Evolutionary conservation across 257 asterid genomes (phyloP), one percentile per base, ranked within the genome.

Genomic region (Dorcoceras hygrometricum): DNA sequence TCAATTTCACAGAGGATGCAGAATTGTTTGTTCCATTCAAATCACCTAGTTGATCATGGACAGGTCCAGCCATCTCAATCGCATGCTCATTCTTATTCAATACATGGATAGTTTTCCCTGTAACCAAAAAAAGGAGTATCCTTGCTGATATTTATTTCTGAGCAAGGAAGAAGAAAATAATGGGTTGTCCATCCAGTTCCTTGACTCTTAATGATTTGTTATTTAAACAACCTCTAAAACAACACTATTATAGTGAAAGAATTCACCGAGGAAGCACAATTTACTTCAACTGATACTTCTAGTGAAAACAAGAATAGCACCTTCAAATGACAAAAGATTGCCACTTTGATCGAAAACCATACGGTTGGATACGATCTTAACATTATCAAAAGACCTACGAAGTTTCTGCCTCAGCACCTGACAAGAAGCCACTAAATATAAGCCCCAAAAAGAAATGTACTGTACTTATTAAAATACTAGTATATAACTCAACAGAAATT

Each of bases 1-100:
- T 89, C 83, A 65, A 60, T 82, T 75, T 84, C 72, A 91, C 78
- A 9, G 76, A 80, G 65, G 89, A 71, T 24, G 76, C 54, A 66
- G 89, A 95, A 16, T 84, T 74, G 22, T 66, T 25, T 58, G 57
- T 74, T 74, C 82, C 92, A 76, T 82, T 73, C 25, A 70, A 66
- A 68, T 78, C 85, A 62, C 82, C 87, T 24, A 78, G 70, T 74
- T 71, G 76, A 23, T 76, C 86, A 70, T 88, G 96, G 71, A 90
- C 68, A 56, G 93, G 95, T 67, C 76, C 96, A 71, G 92, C 96
- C 97, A 90, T 88, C 79, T 86, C 93, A 66, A 90, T 84, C 18
- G 96, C 98, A 80, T 91, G 98, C 80, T 91, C 98, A 54, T 91
- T 91, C 87, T 91, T 91, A 75, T 91, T 91, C 73, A 87, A 78